Conservation (phyloP, 1,284 basidiomycete species). For the Pterulicium gracile region DNA sequence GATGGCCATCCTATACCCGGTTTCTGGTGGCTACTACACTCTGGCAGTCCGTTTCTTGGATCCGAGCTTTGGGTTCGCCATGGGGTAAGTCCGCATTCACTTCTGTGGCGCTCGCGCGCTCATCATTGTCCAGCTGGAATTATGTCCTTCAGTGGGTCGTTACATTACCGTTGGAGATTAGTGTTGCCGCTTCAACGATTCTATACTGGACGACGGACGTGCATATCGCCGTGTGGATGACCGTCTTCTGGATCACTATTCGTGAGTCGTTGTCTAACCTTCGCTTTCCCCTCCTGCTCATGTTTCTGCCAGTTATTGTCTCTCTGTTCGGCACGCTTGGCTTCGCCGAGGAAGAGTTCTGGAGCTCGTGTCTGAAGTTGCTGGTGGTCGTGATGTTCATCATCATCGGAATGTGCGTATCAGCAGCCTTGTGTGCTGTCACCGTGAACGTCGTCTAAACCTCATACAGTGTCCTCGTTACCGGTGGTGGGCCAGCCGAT, state of each 20-base stretch:
- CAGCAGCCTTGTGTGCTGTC: slow-evolving; percentile 15
- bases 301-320: slow-evolving; percentile 17
- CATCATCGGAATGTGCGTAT: slow-evolving; percentile 35
- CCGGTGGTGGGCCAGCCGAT: slow-evolving; percentile 33
- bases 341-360: slow-evolving; percentile 46
- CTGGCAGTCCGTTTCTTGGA: slow-evolving; percentile 34
- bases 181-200: slow-evolving; percentile 33
- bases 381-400: slow-evolving; percentile 42
- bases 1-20: slow-evolving; percentile 43
- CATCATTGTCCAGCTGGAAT: slow-evolving; percentile 24
- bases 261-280: too few relatives aligned
- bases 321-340: slow-evolving; percentile 31
- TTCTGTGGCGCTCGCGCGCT: neutral
- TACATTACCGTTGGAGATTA: slow-evolving; percentile 32
- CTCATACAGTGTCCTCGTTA: slow-evolving; percentile 22
- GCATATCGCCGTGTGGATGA: slow-evolving; percentile 33
- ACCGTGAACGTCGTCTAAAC: neutral
- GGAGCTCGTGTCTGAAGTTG: slow-evolving; percentile 46
- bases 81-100: slow-evolving; percentile 17
- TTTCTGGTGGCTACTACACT: slow-evolving; percentile 41
- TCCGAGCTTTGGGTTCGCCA: slow-evolving; percentile 41
- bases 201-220: slow-evolving; percentile 28
- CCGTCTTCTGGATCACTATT: slow-evolving; percentile 35
- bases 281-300: too few relatives aligned
- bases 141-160: slow-evolving; percentile 36